Base-by-base conservation (phyloP, 192 early-diverging fungal species). In the Mycoemilia scoparia region DNA sequence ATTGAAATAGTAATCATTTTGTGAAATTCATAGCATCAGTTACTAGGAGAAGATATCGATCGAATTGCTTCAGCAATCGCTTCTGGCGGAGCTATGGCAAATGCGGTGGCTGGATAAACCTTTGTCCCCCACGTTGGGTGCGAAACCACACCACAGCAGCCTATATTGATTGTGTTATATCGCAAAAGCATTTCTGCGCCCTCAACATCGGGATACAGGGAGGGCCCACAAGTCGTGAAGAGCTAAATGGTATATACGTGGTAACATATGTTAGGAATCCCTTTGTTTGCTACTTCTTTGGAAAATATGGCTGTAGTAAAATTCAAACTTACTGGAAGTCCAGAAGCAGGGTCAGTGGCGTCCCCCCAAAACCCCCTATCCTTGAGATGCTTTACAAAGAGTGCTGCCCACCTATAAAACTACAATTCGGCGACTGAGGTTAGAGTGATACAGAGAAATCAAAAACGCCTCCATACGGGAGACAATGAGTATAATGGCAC, bases 41-140 rank as follows among this genome's bases (percentile, higher is more conserved):
- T n/a, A n/a, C n/a, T n/a, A n/a, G n/a, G n/a, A n/a, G n/a, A n/a
- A n/a, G n/a, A n/a, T n/a, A n/a, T n/a, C n/a, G n/a, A n/a, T n/a
- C n/a, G n/a, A n/a, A n/a, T n/a, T n/a, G n/a, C n/a, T n/a, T n/a
- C n/a, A n/a, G n/a, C n/a, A 10, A 76, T 45, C 8, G 59, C 51
- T 4, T 74, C 64, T 4, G 44, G 15, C 7, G 84, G 81, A 3
- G 86, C 82, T 9, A 72, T 72, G 4, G 84, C 71, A 37, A 96
- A 91, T 20, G 86, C 57, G 0, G 86, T 86, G 1, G 77, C 73
- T 7, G 90, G 90, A 47, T 96, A 96, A 33, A 79, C 70, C 27
- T 78, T 68, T 29, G 84, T 87, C 2, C 81, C 84, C 90, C 90
- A 96, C 37, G 50, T 47, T 6, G 90, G 90, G 39, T 96, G 90